A percentile compares a stretch with the other conserved stretches of the same genome.
Conservation (phyloP, 768 basidiomycete genomes). For the Tricholoma sp. region DNA sequence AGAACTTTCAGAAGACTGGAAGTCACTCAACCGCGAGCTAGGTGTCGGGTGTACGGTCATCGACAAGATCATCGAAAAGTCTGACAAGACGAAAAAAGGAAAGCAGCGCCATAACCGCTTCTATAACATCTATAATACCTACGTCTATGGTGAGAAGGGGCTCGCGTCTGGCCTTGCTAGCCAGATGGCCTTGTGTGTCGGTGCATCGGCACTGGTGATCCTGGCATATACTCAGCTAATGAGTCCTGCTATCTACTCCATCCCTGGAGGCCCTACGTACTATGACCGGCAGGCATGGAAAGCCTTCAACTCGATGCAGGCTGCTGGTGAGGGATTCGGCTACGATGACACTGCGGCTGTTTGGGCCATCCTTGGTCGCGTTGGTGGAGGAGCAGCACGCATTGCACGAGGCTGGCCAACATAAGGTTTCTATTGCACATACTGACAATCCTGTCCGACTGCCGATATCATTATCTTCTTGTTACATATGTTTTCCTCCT, state of each 20-base stretch:
- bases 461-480: not conserved
- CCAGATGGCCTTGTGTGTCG: conserved; percentile 54
- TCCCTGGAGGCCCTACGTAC: conserved; percentile 65
- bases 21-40: conserved; percentile 70
- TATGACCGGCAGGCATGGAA: conserved; percentile 79
- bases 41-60: conserved; percentile 75
- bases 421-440: conserved; percentile 20
- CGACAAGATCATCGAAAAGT: conserved; percentile 57
- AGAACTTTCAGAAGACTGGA: conserved; percentile 73
- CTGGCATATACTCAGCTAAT: conserved; percentile 56
- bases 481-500: not conserved
- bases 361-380: conserved; percentile 66
- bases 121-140: conserved; percentile 86
- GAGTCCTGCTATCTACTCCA: conserved; percentile 42
- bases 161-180: conserved; percentile 29
- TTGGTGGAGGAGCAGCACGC: conserved; percentile 72
- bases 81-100: conserved; percentile 18
- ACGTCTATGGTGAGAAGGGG: conserved; percentile 44
- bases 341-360: conserved; percentile 55
- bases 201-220: conserved; percentile 57
- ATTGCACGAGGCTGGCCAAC: conserved; percentile 78
- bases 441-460: not conserved
- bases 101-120: conserved; percentile 44
- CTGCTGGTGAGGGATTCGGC: conserved; percentile 65
- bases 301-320: conserved; percentile 70